Base-by-base conservation (phyloP, 768 basidiomycete genomes). In the Tricholoma terreum region DNA sequence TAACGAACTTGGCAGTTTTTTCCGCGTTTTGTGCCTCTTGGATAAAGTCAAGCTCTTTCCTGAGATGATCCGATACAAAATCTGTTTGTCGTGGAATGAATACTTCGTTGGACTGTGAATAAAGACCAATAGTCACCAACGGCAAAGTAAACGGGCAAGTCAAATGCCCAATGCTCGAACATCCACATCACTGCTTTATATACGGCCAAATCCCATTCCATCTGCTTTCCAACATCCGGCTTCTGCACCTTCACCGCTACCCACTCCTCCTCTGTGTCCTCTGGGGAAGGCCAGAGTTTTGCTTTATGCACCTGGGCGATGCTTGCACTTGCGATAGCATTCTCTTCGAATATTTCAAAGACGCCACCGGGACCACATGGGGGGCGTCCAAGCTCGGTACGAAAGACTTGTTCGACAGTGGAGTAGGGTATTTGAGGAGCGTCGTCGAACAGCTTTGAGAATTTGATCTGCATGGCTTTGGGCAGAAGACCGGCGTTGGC, bases 241-340 rank as follows among this genome's bases (percentile, higher is more conserved):
- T 95, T 96, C 75, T 97, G 93, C 19, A 92, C 78, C 74, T 98
- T 98, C 59, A 98, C 94, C 0, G 94, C 95, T 1, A 98, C 94
- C 83, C 87, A 88, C 34, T 81, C 75, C 31, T 75, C 79, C 55
- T 76, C 75, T 8, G 69, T 69, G 52, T 78, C 75, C 10, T 71
- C 76, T 5, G 72, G 64, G 24, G 43, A 63, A 0, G 78, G 74
- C 77, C 80, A 78, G 14, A 80, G 62, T 52, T 77, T 80, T 4
- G 95, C 95, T 45, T 81, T 80, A 67, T 97, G 94, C 0, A 97
- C 95, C 68, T 97, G 95, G 0, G 94, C 94, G 56, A 98, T 88
- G 63, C 90, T 91, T 1, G 95, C 95, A 59, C 89, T 92, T 0
- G 94, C 94, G 1, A 91, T 75, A 0, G 94, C 87, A 2, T 80